A percentile compares a stretch with the other conserved stretches of the same genome.
Conservation (phyloP, 306 rosid species). For the apple (Malus domestica) region ASM211411v1 NC_041790.1:31761001-31761500, state of each 20-base stretch:
- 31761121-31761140: conserved; percentile 65
- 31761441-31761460: conserved; percentile 78
- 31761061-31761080: conserved; percentile 11
- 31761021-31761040: conserved; percentile 64
- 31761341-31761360: conserved; percentile 77
- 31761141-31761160: conserved; percentile 88
- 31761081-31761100: conserved; percentile 6
- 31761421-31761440: conserved; percentile 89
- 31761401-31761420: conserved; percentile 83
- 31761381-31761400: conserved; percentile 76
- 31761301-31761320: not conserved
- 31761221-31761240: conserved; percentile 19
- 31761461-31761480: conserved; percentile 91
- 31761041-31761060: conserved; percentile 64
- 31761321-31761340: conserved; percentile 52
- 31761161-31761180: conserved; percentile 83
- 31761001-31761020: conserved; percentile 89
- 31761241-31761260: conserved; percentile 4
- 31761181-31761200: conserved; percentile 65
- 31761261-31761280: not conserved
- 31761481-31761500: conserved; percentile 92
- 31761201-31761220: conserved; percentile 73
- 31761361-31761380: conserved; percentile 70
- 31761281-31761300: conserved; percentile 4
- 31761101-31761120: conserved; percentile 7